phyloP scores from a whole-genome alignment of 331 rosid species.

The Telfairia occidentalis region DNA sequence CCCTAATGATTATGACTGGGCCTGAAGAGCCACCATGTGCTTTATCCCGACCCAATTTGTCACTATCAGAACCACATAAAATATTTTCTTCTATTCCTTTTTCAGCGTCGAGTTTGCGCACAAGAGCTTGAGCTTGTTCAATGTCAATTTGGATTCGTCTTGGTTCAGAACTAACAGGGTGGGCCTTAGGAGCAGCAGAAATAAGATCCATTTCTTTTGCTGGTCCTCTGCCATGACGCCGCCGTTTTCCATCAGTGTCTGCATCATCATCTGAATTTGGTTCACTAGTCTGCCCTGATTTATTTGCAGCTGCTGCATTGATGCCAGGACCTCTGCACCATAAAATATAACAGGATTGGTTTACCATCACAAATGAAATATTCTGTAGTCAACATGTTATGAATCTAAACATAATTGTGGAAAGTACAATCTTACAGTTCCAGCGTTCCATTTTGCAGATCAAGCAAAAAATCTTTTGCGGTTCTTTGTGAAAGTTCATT shows the following conservation, averaged over 20 bases:
- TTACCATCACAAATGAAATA: conserved; percentile 5
- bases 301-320: conserved; percentile 47
- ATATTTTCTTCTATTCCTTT: conserved; percentile 80
- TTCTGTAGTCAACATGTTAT: background rate
- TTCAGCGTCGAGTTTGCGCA: conserved; percentile 74
- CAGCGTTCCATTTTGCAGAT: conserved; percentile 78
- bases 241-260: conserved; percentile 58
- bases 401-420: background rate
- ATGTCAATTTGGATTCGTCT: conserved; percentile 68
- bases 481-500: conserved; percentile 66
- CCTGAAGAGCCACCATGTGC: conserved; percentile 61
- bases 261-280: conserved; percentile 90
- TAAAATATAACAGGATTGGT: conserved; percentile 10
- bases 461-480: conserved; percentile 80
- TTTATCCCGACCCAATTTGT: conserved; percentile 57
- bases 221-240: conserved; percentile 61
- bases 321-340: conserved; percentile 73
- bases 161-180: conserved; percentile 71
- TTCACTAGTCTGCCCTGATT: conserved; percentile 64
- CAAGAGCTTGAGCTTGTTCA: conserved; percentile 80
- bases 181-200: conserved; percentile 76
- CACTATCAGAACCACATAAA: conserved; percentile 56
- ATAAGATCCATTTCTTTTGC: conserved; percentile 56
- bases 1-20: conserved; percentile 68
- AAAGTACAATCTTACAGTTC: conserved; percentile 43